phyloP scores from a whole-genome alignment of 805 yeast genomes.

The Saccharomycopsis oosterbeekiorum region DNA sequence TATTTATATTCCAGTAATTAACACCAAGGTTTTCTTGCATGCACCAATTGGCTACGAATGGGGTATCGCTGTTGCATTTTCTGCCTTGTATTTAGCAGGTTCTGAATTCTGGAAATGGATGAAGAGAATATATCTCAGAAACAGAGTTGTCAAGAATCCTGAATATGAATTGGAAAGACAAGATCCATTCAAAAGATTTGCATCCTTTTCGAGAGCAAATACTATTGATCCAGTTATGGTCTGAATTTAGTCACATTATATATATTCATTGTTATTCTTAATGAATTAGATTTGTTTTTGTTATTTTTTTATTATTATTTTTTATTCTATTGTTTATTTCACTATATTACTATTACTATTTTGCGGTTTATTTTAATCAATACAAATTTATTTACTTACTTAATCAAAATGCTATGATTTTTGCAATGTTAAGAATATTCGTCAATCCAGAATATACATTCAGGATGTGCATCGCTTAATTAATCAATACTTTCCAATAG shows the following conservation, averaged over 20 bases:
- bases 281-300: not conserved
- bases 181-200: constrained; percentile 54
- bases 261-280: not conserved
- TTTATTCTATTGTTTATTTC: too few species aligned
- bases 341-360: too few species aligned
- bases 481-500: too few species aligned
- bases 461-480: too few species aligned
- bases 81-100: constrained; percentile 45
- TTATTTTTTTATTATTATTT: too few species aligned
- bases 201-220: constrained; percentile 45
- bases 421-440: too few species aligned
- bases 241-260: not conserved
- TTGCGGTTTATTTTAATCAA: too few species aligned
- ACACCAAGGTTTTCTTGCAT: constrained; percentile 65
- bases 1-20: constrained; percentile 82
- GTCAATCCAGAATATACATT: too few species aligned
- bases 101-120: constrained; percentile 58
- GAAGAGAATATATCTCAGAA: constrained; percentile 48
- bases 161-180: constrained; percentile 54
- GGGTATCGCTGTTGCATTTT: constrained; percentile 60
- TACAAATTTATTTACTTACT: too few species aligned
- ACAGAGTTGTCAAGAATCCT: constrained; percentile 35
- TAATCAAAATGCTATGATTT: too few species aligned
- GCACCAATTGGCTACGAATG: constrained; percentile 66
- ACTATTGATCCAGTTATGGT: constrained; percentile 25